These are phyloP conservation scores for Mortierella hygrophila DNA, from an alignment of 192 early-diverging fungal species.

Conservation along the genomic window DNA sequence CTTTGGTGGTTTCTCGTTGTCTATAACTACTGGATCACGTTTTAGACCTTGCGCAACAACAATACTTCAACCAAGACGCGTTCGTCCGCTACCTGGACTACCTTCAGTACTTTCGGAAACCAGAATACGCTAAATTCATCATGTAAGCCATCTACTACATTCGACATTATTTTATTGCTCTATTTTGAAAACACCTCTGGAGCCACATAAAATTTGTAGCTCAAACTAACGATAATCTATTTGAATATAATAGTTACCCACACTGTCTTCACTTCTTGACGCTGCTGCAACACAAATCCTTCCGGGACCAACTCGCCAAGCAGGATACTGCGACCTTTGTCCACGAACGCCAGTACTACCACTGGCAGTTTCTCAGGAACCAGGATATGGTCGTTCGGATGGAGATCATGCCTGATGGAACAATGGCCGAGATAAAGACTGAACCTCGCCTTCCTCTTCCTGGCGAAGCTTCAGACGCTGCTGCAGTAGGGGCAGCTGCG, in stretches of 20 bases:
- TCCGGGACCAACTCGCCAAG: conserved; percentile 81
- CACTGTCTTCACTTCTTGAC: conserved; percentile 89
- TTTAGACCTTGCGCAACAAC: conserved; percentile 86
- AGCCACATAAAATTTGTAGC: neutral
- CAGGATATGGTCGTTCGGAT: conserved; percentile 54
- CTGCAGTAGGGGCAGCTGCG: neutral
- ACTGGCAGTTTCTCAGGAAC: conserved; percentile 76
- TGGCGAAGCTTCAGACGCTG: neutral
- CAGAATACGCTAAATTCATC: conserved; percentile 92
- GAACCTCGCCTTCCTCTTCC: neutral
- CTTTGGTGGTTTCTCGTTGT: neutral
- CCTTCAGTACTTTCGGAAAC: conserved; percentile 89
- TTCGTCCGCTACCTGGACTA: conserved; percentile 95
- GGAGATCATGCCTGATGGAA: conserved; percentile 54
- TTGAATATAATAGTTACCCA: conserved; percentile 76
- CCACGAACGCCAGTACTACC: conserved; percentile 85
- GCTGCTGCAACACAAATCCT: conserved; percentile 83
- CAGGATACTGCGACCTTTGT: conserved; percentile 79
- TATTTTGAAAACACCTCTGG: neutral
- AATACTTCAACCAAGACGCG: conserved; percentile 84
- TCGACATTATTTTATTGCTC: neutral
- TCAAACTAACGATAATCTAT: neutral
- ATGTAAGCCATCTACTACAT: conserved; percentile 60
- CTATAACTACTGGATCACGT: neutral
- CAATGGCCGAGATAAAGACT: conserved; percentile 38